Evolutionary conservation across 768 basidiomycete species (phyloP).

Genomic region (Imleria badia): DNA sequence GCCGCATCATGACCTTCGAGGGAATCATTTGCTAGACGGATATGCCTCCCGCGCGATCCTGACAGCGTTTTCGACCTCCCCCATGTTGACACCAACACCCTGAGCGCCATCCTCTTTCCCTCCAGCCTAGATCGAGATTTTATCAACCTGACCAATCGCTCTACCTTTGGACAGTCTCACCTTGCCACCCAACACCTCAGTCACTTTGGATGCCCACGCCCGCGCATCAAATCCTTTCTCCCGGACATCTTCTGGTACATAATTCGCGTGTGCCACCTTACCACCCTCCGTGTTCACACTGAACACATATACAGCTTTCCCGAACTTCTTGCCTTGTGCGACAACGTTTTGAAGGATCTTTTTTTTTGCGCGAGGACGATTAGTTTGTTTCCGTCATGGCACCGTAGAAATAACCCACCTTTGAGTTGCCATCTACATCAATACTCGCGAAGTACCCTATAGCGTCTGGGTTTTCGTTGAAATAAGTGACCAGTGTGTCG

Average conservation of each 20-base stretch:
- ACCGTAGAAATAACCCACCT: conserved; percentile 46
- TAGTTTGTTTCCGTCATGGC: background rate
- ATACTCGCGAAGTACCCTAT: conserved; percentile 69
- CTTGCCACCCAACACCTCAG: conserved; percentile 87
- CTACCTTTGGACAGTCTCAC: conserved; percentile 39
- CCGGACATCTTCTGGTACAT: conserved; percentile 63
- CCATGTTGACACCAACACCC: conserved; percentile 74
- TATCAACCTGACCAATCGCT: conserved; percentile 5
- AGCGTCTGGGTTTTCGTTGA: conserved; percentile 72
- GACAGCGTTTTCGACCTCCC: conserved; percentile 67
- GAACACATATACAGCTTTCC: conserved; percentile 87
- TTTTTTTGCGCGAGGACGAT: conserved; percentile 23
- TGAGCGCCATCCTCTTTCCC: conserved; percentile 93
- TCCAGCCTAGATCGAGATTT: conserved; percentile 61
- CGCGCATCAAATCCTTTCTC: conserved; percentile 77
- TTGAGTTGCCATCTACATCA: conserved; percentile 81
- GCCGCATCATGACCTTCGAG: background rate
- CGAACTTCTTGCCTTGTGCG: conserved; percentile 74
- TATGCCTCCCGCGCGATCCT: conserved; percentile 49
- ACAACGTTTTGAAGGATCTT: conserved; percentile 77
- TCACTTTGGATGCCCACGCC: conserved; percentile 80
- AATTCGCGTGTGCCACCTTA: conserved; percentile 89
- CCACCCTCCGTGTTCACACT: conserved; percentile 65
- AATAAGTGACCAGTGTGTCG: conserved; percentile 68
- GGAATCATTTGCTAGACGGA: conserved; percentile 18